Evolutionary conservation across 768 basidiomycete genomes (phyloP).

Genomic region (Pleurotus sapidus): DNA sequence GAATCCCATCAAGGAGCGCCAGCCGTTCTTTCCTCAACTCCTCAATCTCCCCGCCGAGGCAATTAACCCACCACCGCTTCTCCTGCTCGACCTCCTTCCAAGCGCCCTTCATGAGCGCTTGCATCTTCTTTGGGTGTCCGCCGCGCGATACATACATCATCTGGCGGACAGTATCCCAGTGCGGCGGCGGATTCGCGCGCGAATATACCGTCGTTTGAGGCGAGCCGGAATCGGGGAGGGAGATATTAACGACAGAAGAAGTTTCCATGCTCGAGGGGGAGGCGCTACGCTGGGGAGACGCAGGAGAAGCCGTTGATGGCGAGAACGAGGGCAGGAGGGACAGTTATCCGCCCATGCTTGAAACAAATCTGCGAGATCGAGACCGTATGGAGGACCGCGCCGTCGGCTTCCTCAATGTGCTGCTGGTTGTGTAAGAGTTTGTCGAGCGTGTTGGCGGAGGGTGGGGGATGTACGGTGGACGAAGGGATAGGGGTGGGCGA

Average conservation of each 20-base stretch:
- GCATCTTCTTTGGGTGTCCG: conserved; percentile 37
- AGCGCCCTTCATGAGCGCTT: conserved; percentile 48
- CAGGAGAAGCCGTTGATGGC: conserved; percentile 57
- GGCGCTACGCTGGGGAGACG: conserved; percentile 18
- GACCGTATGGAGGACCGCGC: conserved; percentile 59
- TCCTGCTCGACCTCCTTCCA: conserved; percentile 60
- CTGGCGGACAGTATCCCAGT: conserved; percentile 41
- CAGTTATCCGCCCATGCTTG: conserved; percentile 69
- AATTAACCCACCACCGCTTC: conserved; percentile 69
- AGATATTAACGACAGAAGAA: conserved; percentile 26
- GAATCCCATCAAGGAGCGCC: conserved; percentile 29
- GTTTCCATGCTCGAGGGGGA: background rate
- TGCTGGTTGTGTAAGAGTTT: conserved; percentile 28
- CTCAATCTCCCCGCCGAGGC: conserved; percentile 49
- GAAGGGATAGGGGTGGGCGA: conserved; percentile 9
- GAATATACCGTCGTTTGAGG: conserved; percentile 29
- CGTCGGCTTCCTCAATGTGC: conserved; percentile 46
- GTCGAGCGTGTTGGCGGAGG: conserved; percentile 25
- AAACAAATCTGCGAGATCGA: conserved; percentile 63
- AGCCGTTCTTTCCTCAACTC: conserved; percentile 30
- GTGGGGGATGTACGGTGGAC: conserved; percentile 6
- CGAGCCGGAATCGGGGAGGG: background rate
- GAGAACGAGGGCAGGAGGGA: conserved; percentile 64
- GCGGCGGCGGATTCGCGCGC: conserved; percentile 41
- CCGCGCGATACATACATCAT: conserved; percentile 28